Evolutionary conservation across 2,329 filamentous ascomycete species (phyloP).

Genomic region (Monilinia laxa): DNA sequence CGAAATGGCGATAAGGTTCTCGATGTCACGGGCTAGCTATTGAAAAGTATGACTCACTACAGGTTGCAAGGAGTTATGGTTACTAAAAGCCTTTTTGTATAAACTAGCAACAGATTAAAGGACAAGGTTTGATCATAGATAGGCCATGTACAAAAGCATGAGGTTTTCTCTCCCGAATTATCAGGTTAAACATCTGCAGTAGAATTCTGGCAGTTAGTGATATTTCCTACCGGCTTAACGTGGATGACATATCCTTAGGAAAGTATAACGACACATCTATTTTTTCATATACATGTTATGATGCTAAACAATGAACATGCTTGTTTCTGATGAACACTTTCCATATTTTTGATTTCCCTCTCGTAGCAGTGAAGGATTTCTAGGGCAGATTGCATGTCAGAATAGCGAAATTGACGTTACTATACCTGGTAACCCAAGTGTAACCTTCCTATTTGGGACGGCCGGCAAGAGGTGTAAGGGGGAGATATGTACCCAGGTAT

Average conservation of each 20-base stretch:
- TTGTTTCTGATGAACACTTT: neutral
- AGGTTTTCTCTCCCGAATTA: neutral
- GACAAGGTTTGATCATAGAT: neutral
- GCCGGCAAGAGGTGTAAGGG: neutral
- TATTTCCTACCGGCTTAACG: too few species aligned
- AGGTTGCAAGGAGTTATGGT: neutral
- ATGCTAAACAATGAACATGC: neutral
- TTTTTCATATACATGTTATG: neutral
- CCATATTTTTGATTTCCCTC: neutral
- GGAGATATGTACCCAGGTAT: neutral
- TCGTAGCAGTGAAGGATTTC: neutral
- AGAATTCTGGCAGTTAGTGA: neutral
- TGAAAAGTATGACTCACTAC: neutral
- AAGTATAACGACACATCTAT: neutral
- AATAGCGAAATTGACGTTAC: slow-evolving; percentile 15
- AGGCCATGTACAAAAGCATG: neutral
- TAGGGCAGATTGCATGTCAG: neutral
- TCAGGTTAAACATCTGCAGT: neutral
- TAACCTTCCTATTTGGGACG: slow-evolving; percentile 14
- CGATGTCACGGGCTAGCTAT: neutral
- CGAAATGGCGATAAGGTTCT: neutral
- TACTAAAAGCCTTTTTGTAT: too few species aligned
- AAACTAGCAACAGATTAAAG: neutral
- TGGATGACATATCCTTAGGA: neutral
- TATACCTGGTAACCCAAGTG: slow-evolving; percentile 1